These are phyloP conservation scores for Podila verticillata DNA, from an alignment of 192 early-diverging fungal species.

Conservation along the genomic window DNA sequence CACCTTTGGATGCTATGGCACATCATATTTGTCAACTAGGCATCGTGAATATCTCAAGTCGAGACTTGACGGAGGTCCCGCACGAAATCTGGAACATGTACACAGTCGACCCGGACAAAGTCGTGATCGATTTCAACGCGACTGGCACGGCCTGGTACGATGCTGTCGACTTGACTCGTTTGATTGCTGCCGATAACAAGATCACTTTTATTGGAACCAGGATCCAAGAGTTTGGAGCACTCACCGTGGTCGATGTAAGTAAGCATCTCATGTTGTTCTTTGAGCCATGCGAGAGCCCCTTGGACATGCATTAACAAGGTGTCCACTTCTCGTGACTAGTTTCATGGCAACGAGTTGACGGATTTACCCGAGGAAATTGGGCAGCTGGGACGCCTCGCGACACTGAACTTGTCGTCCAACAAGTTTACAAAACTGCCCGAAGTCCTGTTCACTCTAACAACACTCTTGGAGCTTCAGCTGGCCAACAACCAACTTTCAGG, in stretches of 20 bases:
- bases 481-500: constrained; percentile 52
- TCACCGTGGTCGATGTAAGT: constrained; percentile 60
- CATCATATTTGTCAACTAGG: constrained; percentile 29
- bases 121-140: constrained; percentile 60
- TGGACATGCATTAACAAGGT: not conserved
- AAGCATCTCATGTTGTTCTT: not conserved
- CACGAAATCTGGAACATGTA: constrained; percentile 68
- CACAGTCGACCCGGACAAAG: constrained; percentile 58
- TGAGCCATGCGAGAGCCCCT: not conserved
- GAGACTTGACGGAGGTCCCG: constrained; percentile 57
- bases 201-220: constrained; percentile 56
- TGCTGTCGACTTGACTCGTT: constrained; percentile 57
- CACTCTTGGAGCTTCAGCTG: constrained; percentile 49
- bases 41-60: constrained; percentile 58
- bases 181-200: constrained; percentile 63
- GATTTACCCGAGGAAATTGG: constrained; percentile 52
- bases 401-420: constrained; percentile 57
- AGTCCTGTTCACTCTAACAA: constrained; percentile 37
- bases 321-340: constrained; percentile 24
- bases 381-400: constrained; percentile 38
- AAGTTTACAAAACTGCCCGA: constrained; percentile 51
- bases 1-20: not conserved
- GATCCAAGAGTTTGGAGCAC: constrained; percentile 60
- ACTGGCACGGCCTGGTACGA: constrained; percentile 59
- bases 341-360: constrained; percentile 58